A percentile compares a stretch with the other conserved stretches of the same genome.
Evolutionary conservation across 352 stramenopile species (phyloP).

Genomic region (Phytophthora rubi): DNA sequence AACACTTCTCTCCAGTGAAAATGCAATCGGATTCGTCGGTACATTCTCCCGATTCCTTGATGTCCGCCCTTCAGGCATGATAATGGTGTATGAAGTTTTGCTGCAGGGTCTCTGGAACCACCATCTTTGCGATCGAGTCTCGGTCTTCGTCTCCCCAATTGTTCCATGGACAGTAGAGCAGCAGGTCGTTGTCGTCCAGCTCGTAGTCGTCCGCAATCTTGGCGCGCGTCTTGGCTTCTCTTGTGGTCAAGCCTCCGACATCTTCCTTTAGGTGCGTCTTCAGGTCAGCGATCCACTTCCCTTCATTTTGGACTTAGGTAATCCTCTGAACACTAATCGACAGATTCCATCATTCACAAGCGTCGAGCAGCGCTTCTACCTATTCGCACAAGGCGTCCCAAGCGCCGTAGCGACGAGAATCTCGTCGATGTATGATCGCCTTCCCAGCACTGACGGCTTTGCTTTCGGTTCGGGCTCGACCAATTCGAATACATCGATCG

Average conservation of each 20-base stretch:
- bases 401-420: no score
- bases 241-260: not conserved
- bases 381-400: no score
- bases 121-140: not conserved
- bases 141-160: not conserved
- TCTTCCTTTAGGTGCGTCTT: conserved; percentile 3
- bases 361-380: no score
- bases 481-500: no score
- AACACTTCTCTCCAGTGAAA: conserved; percentile 2
- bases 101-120: conserved; percentile 1
- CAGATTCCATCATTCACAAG: no score
- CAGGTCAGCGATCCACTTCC: not conserved
- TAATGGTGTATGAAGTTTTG: not conserved
- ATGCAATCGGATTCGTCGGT: not conserved
- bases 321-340: not conserved
- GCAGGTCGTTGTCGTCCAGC: not conserved
- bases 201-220: conserved; percentile 15
- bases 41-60: conserved; percentile 10
- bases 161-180: conserved; percentile 1
- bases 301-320: no score
- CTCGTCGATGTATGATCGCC: no score
- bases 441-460: no score
- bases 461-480: no score
- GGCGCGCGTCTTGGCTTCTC: not conserved
- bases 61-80: conserved; percentile 3